phyloP scores from a whole-genome alignment of 2,329 filamentous ascomycete species.

The Arthrobotrys musiformis region DNA sequence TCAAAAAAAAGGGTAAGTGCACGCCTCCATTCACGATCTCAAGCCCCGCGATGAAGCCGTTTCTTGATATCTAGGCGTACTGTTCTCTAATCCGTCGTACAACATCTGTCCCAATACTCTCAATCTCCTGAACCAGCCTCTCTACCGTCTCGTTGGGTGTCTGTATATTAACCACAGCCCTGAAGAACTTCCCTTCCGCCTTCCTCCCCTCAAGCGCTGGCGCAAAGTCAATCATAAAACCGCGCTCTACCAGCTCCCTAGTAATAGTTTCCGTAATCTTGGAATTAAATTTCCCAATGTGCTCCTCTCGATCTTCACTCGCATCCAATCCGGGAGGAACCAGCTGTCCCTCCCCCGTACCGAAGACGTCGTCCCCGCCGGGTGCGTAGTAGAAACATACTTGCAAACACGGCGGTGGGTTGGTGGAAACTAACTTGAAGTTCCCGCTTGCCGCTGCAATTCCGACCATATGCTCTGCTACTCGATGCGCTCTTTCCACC shows the following conservation, averaged over 20 bases:
- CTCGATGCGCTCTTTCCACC: constrained; percentile 77
- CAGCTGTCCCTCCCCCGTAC: constrained; percentile 55
- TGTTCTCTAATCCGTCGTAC: constrained; percentile 60
- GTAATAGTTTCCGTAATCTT: constrained; percentile 69
- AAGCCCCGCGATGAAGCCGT: too few relatives aligned
- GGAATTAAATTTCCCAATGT: constrained; percentile 35
- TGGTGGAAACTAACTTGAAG: constrained; percentile 77
- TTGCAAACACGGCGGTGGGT: constrained; percentile 87
- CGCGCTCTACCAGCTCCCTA: constrained; percentile 68
- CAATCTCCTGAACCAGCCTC: constrained; percentile 71
- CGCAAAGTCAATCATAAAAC: constrained; percentile 77
- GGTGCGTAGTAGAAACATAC: constrained; percentile 88
- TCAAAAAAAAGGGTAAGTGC: not conserved
- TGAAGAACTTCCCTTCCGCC: constrained; percentile 72
- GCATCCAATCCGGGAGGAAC: constrained; percentile 21
- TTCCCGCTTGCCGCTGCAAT: constrained; percentile 69
- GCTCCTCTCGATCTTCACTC: not conserved
- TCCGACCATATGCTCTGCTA: constrained; percentile 75
- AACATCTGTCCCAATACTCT: constrained; percentile 63
- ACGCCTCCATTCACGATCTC: too few relatives aligned
- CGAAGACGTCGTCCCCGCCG: constrained; percentile 65
- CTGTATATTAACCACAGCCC: constrained; percentile 74
- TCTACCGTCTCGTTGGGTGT: constrained; percentile 72
- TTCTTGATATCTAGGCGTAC: constrained; percentile 31
- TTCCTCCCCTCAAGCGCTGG: constrained; percentile 66